These are phyloP conservation scores for Violaceomyces palustris DNA, from an alignment of 1,284 basidiomycete species.

Conservation along the genomic window DNA sequence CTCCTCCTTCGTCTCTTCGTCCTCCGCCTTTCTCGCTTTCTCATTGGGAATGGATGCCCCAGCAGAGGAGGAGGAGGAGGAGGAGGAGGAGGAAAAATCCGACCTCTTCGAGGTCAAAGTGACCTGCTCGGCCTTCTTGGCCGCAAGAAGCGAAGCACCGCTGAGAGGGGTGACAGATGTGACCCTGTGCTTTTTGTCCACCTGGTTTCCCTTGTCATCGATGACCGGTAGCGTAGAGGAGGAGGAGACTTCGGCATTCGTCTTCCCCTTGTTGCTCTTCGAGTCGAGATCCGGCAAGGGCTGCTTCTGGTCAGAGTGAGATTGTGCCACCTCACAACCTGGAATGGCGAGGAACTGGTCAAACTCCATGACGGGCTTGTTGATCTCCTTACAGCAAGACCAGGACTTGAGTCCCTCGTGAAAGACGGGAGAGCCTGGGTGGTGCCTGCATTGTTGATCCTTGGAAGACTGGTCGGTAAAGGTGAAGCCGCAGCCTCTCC, in stretches of 20 bases:
- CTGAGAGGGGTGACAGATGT: no score
- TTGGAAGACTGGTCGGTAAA: constrained; percentile 14
- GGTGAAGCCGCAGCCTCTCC: constrained; percentile 46
- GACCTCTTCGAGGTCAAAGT: constrained; percentile 3
- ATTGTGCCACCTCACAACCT: constrained; percentile 32
- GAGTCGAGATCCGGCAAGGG: no score
- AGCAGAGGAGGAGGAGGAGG: no score
- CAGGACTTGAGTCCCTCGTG: constrained; percentile 52
- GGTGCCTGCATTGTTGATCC: constrained; percentile 30
- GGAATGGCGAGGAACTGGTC: constrained; percentile 47
- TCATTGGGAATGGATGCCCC: constrained; percentile 2
- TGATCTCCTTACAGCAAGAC: constrained; percentile 50
- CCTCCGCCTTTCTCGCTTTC: constrained; percentile 3
- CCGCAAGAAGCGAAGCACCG: constrained; percentile 19
- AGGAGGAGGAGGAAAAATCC: no score
- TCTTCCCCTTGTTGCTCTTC: no score
- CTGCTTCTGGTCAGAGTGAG: constrained; percentile 40
- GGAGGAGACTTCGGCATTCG: no score
- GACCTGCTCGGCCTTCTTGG: constrained; percentile 9
- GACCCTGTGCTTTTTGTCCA: no score
- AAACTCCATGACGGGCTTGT: constrained; percentile 52
- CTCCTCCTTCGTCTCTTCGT: constrained; percentile 19
- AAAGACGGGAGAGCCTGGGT: constrained; percentile 50
- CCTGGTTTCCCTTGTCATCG: no score
- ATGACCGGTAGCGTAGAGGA: no score